phyloP scores from a whole-genome alignment of 2,329 filamentous ascomycete species.

The Sporothrix globosa region DNA sequence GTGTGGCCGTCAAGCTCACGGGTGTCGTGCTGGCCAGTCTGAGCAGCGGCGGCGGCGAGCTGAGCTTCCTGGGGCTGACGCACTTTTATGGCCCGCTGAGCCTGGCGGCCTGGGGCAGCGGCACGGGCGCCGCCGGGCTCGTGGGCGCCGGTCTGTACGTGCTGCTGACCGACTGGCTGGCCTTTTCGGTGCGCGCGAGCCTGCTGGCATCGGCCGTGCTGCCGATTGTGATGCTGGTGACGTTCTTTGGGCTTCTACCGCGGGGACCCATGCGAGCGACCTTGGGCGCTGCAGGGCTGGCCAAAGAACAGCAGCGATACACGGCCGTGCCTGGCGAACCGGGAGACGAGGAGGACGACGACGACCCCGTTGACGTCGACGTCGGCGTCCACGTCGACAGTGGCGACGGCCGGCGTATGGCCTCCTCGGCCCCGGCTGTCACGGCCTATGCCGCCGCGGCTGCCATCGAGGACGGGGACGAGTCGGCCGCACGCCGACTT shows the following conservation, averaged over 20 bases:
- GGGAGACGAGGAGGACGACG: slow-evolving; percentile 42
- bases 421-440: neutral
- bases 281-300: slow-evolving; percentile 27
- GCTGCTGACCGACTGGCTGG: slow-evolving; percentile 77
- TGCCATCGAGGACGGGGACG: neutral
- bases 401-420: slow-evolving; percentile 43
- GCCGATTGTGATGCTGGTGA: slow-evolving; percentile 78
- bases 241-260: slow-evolving; percentile 83
- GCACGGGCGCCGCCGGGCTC: slow-evolving; percentile 86
- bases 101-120: slow-evolving; percentile 88
- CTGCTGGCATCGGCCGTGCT: slow-evolving; percentile 77
- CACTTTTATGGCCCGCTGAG: slow-evolving; percentile 91
- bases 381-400: slow-evolving; percentile 36
- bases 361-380: no score
- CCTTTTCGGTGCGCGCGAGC: slow-evolving; percentile 72
- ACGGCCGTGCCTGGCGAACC: slow-evolving; percentile 43
- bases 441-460: neutral
- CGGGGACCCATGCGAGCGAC: slow-evolving; percentile 62
- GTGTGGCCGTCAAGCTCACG: slow-evolving; percentile 74
- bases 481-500: neutral
- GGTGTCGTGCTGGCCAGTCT: slow-evolving; percentile 85
- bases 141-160: slow-evolving; percentile 88
- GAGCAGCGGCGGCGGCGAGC: slow-evolving; percentile 82
- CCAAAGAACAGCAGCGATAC: slow-evolving; percentile 36
- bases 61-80: slow-evolving; percentile 87